phyloP scores from a whole-genome alignment of 2,329 filamentous ascomycete genomes.

The Berkeleyomyces rouxiae region DNA sequence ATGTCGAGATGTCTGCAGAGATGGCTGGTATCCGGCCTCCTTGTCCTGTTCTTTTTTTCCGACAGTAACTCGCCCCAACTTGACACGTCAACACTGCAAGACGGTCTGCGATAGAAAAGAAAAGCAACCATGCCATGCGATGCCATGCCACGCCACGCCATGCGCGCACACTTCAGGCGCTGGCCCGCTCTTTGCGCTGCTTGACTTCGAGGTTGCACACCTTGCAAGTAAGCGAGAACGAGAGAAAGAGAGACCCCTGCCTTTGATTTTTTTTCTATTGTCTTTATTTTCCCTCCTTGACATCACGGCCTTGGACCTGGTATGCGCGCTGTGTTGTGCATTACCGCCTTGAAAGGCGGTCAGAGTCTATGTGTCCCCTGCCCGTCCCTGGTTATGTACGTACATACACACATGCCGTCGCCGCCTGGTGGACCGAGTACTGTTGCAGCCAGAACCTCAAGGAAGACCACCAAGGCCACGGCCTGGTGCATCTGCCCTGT shows the following conservation, averaged over 20 bases:
- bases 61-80: background rate
- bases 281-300: background rate
- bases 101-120: background rate
- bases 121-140: background rate
- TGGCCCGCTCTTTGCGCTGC: background rate
- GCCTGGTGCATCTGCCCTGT: background rate
- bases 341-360: background rate
- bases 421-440: background rate
- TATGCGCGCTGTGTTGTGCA: background rate
- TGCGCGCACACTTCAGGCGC: background rate
- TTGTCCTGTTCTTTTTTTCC: too few relatives aligned
- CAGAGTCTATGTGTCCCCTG: background rate
- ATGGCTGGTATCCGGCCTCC: too few relatives aligned
- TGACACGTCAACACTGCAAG: background rate
- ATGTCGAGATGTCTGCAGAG: too few relatives aligned
- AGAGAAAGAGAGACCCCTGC: background rate
- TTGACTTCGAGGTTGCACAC: background rate
- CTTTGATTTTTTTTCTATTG: background rate
- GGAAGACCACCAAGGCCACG: too few relatives aligned
- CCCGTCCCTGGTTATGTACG: background rate
- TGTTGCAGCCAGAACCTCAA: background rate
- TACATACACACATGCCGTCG: background rate
- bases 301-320: background rate
- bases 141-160: background rate
- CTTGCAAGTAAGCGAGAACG: background rate